phyloP scores from a whole-genome alignment of 164 flowering plant genomes.

The Saururus chinensis region DNA sequence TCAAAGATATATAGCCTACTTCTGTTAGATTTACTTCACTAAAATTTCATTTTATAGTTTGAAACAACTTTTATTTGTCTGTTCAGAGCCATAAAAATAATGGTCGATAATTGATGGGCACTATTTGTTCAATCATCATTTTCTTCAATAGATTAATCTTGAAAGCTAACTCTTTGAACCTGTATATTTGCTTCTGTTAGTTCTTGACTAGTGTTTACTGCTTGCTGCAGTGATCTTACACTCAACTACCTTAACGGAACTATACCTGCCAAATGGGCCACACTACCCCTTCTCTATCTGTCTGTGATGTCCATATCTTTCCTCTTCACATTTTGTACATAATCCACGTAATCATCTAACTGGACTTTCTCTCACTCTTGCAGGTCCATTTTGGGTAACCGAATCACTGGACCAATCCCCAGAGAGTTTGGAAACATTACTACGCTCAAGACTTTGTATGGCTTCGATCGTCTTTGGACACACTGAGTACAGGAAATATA shows the following conservation, averaged over 20 bases:
- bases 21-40: too few species aligned
- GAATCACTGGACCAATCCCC: conserved; percentile 33
- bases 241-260: conserved; percentile 24
- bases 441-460: conserved; percentile 18
- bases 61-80: too few species aligned
- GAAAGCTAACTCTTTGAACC: background rate
- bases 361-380: conserved; percentile 2
- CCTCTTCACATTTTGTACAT: background rate
- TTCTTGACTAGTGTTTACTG: background rate
- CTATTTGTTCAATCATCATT: background rate
- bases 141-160: too few species aligned
- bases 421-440: conserved; percentile 14
- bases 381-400: conserved; percentile 66
- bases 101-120: background rate
- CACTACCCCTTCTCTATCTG: conserved; percentile 39
- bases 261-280: conserved; percentile 24
- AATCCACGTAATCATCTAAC: background rate
- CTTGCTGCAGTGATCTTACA: conserved; percentile 48
- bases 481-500: too few species aligned
- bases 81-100: too few species aligned
- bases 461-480: background rate
- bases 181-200: background rate
- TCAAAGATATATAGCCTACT: too few species aligned
- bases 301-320: conserved; percentile 22
- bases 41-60: too few species aligned